Percentiles rank a stretch among this genome's conserved stretches.
phyloP scores from a whole-genome alignment of 2,329 filamentous ascomycete species.

The Pestalotiopsis sp. region DNA sequence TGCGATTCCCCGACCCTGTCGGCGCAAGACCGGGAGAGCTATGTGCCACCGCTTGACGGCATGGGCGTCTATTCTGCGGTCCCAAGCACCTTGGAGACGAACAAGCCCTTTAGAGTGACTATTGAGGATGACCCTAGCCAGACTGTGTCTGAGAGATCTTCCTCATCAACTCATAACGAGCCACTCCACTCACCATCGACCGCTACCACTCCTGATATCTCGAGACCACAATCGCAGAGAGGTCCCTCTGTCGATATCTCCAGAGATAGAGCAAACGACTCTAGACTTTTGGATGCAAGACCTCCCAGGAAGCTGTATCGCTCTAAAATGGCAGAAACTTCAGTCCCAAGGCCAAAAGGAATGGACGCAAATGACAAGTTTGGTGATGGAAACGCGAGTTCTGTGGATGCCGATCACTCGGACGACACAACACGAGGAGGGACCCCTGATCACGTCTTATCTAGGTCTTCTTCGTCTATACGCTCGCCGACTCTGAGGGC shows the following conservation, averaged over 20 bases:
- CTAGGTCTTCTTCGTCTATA: constrained; percentile 22
- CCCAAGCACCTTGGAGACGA: constrained; percentile 22
- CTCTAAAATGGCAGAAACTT: neutral
- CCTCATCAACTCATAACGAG: constrained; percentile 44
- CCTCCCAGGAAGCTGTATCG: constrained; percentile 12
- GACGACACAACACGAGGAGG: neutral
- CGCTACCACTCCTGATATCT: constrained; percentile 43
- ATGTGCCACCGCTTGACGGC: constrained; percentile 31
- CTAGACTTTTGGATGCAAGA: constrained; percentile 17
- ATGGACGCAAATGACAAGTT: neutral
- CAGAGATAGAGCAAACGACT: constrained; percentile 9
- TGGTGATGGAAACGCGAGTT: neutral
- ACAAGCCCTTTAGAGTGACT: constrained; percentile 23
- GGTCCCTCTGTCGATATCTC: constrained; percentile 26
- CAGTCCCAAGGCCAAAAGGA: neutral
- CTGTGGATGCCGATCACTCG: neutral
- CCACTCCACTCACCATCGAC: constrained; percentile 39
- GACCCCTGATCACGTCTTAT: neutral
- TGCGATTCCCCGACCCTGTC: constrained; percentile 26
- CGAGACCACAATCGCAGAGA: constrained; percentile 43
- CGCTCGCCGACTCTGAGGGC: constrained; percentile 23
- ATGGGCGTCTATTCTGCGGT: constrained; percentile 28
- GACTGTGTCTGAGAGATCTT: constrained; percentile 40
- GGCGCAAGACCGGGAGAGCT: constrained; percentile 30
- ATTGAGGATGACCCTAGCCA: constrained; percentile 28